Base-by-base conservation (phyloP, 805 yeast genomes). In the Torulaspora indica region DNA sequence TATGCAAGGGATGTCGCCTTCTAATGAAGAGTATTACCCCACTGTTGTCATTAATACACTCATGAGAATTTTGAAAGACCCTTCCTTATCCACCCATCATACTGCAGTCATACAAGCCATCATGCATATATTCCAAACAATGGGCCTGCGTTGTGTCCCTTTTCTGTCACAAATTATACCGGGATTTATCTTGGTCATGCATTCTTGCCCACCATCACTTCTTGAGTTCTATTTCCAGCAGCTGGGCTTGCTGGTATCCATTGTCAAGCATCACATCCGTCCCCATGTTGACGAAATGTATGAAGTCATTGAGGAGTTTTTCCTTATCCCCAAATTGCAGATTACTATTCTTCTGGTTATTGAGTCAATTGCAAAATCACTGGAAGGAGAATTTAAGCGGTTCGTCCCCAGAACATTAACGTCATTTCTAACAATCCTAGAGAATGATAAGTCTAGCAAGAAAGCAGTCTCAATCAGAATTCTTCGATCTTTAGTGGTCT, bases 1-100 rank as follows among this genome's bases (percentile, higher is more conserved):
- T 41, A 88, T 93, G 90, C 86, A 86, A 57, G 96, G 96, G 3
- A 85, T 87, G 75, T 84, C 95, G 5, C 98, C 98, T 1, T 82
- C 95, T 0, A 76, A 77, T 53, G 98, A 90, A 44, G 97, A 91
- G 54, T 93, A 90, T 56, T 90, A 86, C 56, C 96, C 98, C 2
- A 89, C 96, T 0, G 98, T 93, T 18, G 98, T 91, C 0, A 86
- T 93, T 35, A 81, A 81, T 35, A 86, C 90, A 5, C 68, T 93
- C 48, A 76, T 90, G 79, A 86, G 82, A 48, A 83, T 93, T 14
- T 67, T 93, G 34, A 82, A 83, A 52, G 98, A 93, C 63, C 78
- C 85, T 0, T 86, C 97, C 0, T 71, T 91, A 45, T 81, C 87
- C 8, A 72, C 85, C 0, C 95, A 90, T 59, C 98, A 93, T 60